phyloP scores from a whole-genome alignment of 208 protist genomes.

The Acanthamoeba lugdunensis region DNA sequence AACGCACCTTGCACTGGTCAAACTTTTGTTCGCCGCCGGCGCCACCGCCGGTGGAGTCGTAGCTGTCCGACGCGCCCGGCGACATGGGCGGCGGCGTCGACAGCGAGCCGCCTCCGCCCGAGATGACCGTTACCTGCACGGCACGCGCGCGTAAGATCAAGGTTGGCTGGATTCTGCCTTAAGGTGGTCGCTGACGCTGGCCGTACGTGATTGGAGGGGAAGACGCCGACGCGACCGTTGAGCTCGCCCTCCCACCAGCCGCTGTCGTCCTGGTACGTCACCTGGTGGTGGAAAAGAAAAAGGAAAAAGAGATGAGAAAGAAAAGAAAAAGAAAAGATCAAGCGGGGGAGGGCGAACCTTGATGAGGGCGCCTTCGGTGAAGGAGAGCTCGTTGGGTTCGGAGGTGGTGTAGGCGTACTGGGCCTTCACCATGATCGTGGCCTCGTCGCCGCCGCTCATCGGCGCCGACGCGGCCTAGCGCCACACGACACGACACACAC shows the following conservation, averaged over 20 bases:
- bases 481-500: background rate
- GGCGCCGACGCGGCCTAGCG: background rate
- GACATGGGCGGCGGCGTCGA: background rate
- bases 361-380: slow-evolving; percentile 12
- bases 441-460: background rate
- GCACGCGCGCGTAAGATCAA: background rate
- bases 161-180: no score
- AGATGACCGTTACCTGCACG: slow-evolving; percentile 8
- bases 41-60: background rate
- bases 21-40: background rate
- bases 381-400: slow-evolving; percentile 44
- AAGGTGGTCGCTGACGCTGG: background rate
- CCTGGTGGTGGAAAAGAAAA: background rate
- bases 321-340: background rate
- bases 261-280: slow-evolving; percentile 69
- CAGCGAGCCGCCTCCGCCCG: background rate
- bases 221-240: slow-evolving; percentile 52
- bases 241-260: slow-evolving; percentile 70
- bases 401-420: slow-evolving; percentile 24
- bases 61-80: background rate
- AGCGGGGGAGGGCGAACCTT: background rate
- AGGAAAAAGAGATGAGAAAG: background rate
- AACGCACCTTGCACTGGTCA: slow-evolving; percentile 23
- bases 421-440: background rate
- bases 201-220: slow-evolving; percentile 56